A percentile compares a stretch with the other conserved stretches of the same genome.
Conservation (phyloP, 257 asterid genomes). For the Echites panduratus region DNA sequence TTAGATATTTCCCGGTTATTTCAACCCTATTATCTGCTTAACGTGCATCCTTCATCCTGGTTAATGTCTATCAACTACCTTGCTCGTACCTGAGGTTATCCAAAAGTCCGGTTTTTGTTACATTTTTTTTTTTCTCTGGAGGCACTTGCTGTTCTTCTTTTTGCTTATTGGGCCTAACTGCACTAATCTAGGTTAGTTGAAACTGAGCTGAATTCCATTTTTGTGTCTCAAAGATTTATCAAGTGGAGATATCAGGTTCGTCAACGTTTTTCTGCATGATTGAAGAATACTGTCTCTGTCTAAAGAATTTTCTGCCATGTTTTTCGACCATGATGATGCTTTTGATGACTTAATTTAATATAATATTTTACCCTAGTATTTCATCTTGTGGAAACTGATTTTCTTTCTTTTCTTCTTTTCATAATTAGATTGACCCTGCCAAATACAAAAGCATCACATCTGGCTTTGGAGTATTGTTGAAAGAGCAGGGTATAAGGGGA, state of each 20-base stretch:
- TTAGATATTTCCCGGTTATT: not conserved
- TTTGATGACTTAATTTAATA: not conserved
- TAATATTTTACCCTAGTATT: not conserved
- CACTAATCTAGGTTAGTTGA: not conserved
- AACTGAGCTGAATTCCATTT: not conserved
- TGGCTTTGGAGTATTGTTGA: conserved; percentile 47
- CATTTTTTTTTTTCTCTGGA: no score
- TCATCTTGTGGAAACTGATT: conserved; percentile 6
- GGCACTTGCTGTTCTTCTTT: not conserved
- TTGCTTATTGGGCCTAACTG: not conserved
- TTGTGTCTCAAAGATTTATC: not conserved
- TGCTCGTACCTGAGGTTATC: not conserved
- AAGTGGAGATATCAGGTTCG: not conserved
- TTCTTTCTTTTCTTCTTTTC: not conserved
- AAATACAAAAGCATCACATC: conserved; percentile 55
- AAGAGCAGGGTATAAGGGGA: conserved; percentile 52
- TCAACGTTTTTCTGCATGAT: not conserved
- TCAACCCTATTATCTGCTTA: not conserved
- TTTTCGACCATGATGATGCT: not conserved
- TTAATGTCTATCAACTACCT: not conserved
- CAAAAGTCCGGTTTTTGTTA: not conserved
- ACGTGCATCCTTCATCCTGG: not conserved
- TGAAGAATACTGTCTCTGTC: not conserved
- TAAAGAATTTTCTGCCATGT: not conserved
- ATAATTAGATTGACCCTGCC: conserved; percentile 43